These are phyloP conservation scores for Fraxinus sp. DNA, from an alignment of 305 asterid species.

Conservation along the genomic window DNA sequence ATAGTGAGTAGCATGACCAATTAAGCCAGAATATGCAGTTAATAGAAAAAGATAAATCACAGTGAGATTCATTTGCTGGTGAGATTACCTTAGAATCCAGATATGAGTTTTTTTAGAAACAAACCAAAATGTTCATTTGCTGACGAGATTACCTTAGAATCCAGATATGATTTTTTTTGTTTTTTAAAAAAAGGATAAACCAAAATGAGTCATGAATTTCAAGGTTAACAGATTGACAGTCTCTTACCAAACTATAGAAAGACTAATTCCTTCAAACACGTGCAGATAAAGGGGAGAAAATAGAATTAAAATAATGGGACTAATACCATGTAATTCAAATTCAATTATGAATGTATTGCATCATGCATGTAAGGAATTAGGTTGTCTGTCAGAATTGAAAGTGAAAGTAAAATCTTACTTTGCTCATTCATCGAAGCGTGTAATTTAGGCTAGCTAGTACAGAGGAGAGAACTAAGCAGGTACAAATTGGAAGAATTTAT, in stretches of 20 bases:
- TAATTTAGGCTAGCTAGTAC: not conserved
- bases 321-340: not conserved
- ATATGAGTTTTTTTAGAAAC: constrained; percentile 3
- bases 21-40: not conserved
- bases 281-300: not conserved
- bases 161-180: not conserved
- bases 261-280: not conserved
- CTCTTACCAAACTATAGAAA: not conserved
- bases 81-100: not conserved
- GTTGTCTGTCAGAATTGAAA: not conserved
- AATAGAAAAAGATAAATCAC: not conserved
- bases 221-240: not conserved
- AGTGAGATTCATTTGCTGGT: not conserved
- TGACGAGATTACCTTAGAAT: not conserved
- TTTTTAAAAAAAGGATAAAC: constrained; percentile 5
- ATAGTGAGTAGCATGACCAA: not conserved
- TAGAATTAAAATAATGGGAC: not conserved
- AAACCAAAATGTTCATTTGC: not conserved
- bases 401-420: not conserved
- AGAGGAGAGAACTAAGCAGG: not conserved
- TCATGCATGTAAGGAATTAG: constrained; percentile 8
- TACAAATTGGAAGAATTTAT: constrained; percentile 18
- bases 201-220: not conserved
- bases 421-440: not conserved
- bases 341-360: not conserved